phyloP scores from a whole-genome alignment of 306 rosid genomes.

The Cicer cuneatum region DNA sequence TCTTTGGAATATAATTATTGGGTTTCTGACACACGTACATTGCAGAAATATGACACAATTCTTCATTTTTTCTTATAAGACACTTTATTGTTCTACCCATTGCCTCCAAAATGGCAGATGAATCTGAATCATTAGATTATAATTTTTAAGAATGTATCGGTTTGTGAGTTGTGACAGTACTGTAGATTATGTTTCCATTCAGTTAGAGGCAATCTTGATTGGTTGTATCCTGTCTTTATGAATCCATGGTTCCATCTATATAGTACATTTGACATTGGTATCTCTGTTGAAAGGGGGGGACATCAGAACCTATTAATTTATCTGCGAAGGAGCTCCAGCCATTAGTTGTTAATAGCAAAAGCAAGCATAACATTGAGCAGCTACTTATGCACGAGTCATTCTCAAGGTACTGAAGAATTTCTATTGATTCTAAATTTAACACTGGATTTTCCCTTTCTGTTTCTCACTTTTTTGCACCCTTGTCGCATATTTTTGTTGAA shows the following conservation, averaged over 20 bases:
- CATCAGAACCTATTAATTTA: slow-evolving; percentile 43
- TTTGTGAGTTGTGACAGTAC: slow-evolving; percentile 11
- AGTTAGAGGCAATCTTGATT: slow-evolving; percentile 24
- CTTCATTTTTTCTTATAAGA: neutral
- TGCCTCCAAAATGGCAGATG: neutral
- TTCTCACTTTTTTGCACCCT: slow-evolving; percentile 17
- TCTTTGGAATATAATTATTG: no score
- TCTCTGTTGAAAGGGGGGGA: slow-evolving; percentile 53
- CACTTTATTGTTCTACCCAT: neutral
- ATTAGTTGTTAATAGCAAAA: slow-evolving; percentile 50
- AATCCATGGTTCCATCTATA: slow-evolving; percentile 31
- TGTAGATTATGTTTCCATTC: slow-evolving; percentile 34
- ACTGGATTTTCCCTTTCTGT: slow-evolving; percentile 32
- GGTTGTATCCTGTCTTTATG: slow-evolving; percentile 25
- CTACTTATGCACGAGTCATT: slow-evolving; percentile 80
- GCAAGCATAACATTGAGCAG: slow-evolving; percentile 66
- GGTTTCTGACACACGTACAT: neutral
- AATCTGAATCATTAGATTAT: slow-evolving; percentile 10
- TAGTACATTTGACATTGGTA: slow-evolving; percentile 29
- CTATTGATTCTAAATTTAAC: slow-evolving; percentile 9
- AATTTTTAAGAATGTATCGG: neutral
- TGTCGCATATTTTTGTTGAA: slow-evolving; percentile 13
- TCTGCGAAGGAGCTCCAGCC: slow-evolving; percentile 54
- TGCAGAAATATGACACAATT: slow-evolving; percentile 3
- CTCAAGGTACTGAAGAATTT: slow-evolving; percentile 67